Evolutionary conservation across 352 stramenopile species (phyloP).

Genomic region (Phytophthora europaea): DNA sequence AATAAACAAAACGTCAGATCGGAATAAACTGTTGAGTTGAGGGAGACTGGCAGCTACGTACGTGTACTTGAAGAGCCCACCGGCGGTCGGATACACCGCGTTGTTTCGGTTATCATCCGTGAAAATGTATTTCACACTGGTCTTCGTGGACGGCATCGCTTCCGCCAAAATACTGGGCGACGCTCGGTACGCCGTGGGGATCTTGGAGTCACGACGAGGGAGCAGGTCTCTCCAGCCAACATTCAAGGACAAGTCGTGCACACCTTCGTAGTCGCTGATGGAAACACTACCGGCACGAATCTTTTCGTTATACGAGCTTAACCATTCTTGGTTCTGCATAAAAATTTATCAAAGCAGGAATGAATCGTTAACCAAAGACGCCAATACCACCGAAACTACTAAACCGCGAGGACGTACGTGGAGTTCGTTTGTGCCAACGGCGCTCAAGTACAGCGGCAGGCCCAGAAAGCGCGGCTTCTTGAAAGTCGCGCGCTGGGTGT

Average conservation of each 20-base stretch:
- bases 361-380: neutral
- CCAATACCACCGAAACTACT: neutral
- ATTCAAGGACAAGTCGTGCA: conserved; percentile 89
- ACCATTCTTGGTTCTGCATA: conserved; percentile 80
- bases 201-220: conserved; percentile 83
- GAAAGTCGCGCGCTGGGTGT: conserved; percentile 86
- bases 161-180: conserved; percentile 93
- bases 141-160: conserved; percentile 92
- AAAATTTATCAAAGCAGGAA: neutral
- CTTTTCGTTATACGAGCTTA: conserved; percentile 92
- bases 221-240: conserved; percentile 91
- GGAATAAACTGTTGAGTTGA: neutral
- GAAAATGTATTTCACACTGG: conserved; percentile 94
- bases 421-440: conserved; percentile 83
- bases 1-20: conserved; percentile 5
- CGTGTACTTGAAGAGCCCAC: conserved; percentile 92
- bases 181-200: conserved; percentile 90
- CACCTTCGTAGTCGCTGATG: conserved; percentile 87
- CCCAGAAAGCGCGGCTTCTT: conserved; percentile 91
- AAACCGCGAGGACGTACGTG: conserved; percentile 47
- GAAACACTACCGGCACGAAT: conserved; percentile 86
- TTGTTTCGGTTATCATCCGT: conserved; percentile 92
- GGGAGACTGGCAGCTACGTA: conserved; percentile 35
- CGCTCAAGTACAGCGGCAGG: conserved; percentile 82
- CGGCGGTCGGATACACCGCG: conserved; percentile 84